A percentile compares a stretch with the other conserved stretches of the same genome.
phyloP scores from a whole-genome alignment of 495 filamentous ascomycete species.

The Cladorrhinum samala region DNA sequence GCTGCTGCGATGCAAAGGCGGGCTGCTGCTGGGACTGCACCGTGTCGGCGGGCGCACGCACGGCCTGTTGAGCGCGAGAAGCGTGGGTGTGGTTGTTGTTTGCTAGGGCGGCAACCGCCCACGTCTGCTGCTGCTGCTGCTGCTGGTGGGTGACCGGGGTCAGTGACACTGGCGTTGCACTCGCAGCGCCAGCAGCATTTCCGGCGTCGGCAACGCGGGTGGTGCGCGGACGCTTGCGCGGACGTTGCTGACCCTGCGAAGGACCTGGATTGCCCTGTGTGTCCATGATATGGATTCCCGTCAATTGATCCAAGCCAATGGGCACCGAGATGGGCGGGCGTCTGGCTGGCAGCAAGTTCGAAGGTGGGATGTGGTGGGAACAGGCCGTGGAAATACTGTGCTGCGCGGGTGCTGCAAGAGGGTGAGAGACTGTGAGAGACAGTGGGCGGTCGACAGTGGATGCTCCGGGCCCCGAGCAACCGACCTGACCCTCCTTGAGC shows the following conservation, averaged over 20 bases:
- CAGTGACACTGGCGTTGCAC: neutral
- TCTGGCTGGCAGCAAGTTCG: neutral
- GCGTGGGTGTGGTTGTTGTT: slow-evolving; percentile 12
- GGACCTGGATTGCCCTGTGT: slow-evolving; percentile 12
- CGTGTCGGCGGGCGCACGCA: slow-evolving; percentile 28
- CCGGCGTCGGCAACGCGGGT: slow-evolving; percentile 22
- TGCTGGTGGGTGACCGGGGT: slow-evolving; percentile 12
- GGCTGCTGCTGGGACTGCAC: slow-evolving; percentile 22
- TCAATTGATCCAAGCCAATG: slow-evolving; percentile 7
- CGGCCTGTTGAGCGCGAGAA: slow-evolving; percentile 13
- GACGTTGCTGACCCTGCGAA: slow-evolving; percentile 24
- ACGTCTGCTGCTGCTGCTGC: slow-evolving; percentile 15
- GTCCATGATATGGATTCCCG: slow-evolving; percentile 19
- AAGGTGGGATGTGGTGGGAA: slow-evolving; percentile 1
- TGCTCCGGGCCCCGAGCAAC: neutral
- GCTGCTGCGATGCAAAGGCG: slow-evolving; percentile 28
- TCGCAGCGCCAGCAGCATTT: slow-evolving; percentile 20
- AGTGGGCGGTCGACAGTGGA: neutral
- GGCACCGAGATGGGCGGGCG: neutral
- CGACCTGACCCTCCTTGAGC: too few relatives aligned
- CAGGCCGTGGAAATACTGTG: slow-evolving; percentile 7
- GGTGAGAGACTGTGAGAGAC: too few relatives aligned
- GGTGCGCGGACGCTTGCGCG: slow-evolving; percentile 24
- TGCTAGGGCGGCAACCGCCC: slow-evolving; percentile 15
- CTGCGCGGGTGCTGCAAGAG: neutral